Percentiles rank a stretch among this genome's conserved stretches.
phyloP scores from a whole-genome alignment of 306 rosid species.

The Potentilla sterilis region DNA sequence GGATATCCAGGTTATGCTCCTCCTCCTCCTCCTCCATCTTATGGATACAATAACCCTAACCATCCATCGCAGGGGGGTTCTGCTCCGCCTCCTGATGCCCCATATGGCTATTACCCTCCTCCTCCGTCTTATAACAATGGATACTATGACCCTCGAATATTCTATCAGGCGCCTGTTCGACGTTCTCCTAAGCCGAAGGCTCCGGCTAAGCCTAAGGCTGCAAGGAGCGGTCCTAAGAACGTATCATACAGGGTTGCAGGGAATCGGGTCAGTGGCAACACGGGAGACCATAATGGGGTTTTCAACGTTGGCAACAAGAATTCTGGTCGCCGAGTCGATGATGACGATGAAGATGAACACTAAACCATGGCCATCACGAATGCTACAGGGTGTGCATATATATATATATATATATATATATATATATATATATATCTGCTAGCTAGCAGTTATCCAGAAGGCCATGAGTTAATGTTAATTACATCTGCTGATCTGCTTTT shows the following conservation, averaged over 20 bases:
- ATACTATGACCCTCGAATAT: not conserved
- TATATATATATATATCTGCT: too few relatives aligned
- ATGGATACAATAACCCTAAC: constrained; percentile 1
- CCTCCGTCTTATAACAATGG: not conserved
- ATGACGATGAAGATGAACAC: not conserved
- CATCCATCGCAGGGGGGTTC: not conserved
- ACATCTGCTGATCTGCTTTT: not conserved
- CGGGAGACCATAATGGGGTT: constrained; percentile 1
- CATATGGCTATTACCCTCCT: constrained; percentile 10
- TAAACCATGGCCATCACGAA: not conserved
- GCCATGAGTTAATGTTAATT: not conserved
- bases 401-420: too few relatives aligned
- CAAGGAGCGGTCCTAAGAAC: not conserved
- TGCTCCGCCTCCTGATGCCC: not conserved
- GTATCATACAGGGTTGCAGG: not conserved
- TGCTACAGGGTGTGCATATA: not conserved
- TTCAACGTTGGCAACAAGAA: constrained; percentile 9
- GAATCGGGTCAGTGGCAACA: constrained; percentile 14
- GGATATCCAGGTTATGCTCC: constrained; percentile 15
- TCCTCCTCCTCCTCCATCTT: constrained; percentile 1
- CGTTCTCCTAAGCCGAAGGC: not conserved
- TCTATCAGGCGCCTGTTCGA: not conserved
- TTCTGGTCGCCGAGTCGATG: not conserved
- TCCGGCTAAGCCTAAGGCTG: not conserved
- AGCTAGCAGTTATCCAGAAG: not conserved